Evolutionary conservation across 192 early-diverging fungal genomes (phyloP), one percentile per base, ranked within the genome.

Genomic region (Dissophora ornata): DNA sequence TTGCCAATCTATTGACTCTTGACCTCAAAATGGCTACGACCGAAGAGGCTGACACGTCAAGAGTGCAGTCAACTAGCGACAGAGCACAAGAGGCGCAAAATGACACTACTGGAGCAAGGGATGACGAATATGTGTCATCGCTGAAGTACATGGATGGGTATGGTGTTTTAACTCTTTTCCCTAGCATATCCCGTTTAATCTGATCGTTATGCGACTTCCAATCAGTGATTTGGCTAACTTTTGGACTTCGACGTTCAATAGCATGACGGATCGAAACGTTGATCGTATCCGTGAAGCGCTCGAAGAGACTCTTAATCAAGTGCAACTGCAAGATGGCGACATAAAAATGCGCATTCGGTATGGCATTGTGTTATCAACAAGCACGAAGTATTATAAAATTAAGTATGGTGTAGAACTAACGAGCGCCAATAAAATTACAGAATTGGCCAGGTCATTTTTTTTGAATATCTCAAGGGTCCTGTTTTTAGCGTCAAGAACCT

Each of bases 261-360:
- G 63, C 2, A 77, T 77, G 63, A 48, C 41, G 9, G 52, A 38
- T 1, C 8, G 25, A 9, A 77, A 77, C 30, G 50, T 28, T 24
- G 34, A 25, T 12, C 51, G 56, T 2, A 67, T 77, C n/a, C 38
- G 59, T 13, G 25, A 50, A n/a, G 28, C 46, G 4, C 59, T 77
- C 4, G 29, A 48, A 5, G 19, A 24, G 0, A 45, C 65, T 3
- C 73, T 77, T 2, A 56, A 57, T 4, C 45, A 60, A 29, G 44
- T 67, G 3, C 73, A 67, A 22, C 30, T 67, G 8, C 42, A 57
- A 46, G 63, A 77, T 46, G 26, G 45, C 1, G 73, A 77, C 9
- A 48, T 67, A 1, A 65, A 67, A 32, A 77, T 77, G 73, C 65
- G 73, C 29, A 62, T 77, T 33, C 41, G 65, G 73, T 77, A 67